phyloP scores from a whole-genome alignment of 306 rosid genomes.

The Vigna hirtella region DNA sequence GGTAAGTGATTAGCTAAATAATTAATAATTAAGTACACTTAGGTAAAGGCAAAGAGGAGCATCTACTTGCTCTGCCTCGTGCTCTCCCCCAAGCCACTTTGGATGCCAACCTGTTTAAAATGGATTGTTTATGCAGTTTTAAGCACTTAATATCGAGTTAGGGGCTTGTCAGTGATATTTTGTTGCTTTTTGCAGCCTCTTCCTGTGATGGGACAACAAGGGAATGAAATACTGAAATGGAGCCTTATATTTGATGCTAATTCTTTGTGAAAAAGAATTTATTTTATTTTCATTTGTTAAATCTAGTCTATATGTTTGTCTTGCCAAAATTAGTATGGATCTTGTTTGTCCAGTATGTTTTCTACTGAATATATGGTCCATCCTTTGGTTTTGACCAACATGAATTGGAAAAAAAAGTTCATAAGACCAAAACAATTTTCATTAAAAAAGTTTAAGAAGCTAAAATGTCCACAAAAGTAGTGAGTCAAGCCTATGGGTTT shows the following conservation, averaged over 20 bases:
- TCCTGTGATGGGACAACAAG: background rate
- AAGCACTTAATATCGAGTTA: slow-evolving; percentile 51
- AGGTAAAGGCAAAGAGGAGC: slow-evolving; percentile 53
- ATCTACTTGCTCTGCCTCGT: slow-evolving; percentile 74
- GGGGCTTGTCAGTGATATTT: slow-evolving; percentile 44
- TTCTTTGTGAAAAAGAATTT: too few relatives aligned
- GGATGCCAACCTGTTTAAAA: slow-evolving; percentile 54
- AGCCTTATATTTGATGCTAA: slow-evolving; percentile 1
- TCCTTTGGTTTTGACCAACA: too few relatives aligned
- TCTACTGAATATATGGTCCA: too few relatives aligned
- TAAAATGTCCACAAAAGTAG: too few relatives aligned
- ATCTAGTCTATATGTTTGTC: too few relatives aligned
- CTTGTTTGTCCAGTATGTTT: too few relatives aligned
- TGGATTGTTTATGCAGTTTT: slow-evolving; percentile 42
- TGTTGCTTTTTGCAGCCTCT: slow-evolving; percentile 35
- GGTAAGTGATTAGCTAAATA: slow-evolving; percentile 41
- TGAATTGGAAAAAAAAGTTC: too few relatives aligned
- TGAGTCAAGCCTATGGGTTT: too few relatives aligned
- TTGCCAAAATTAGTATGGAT: too few relatives aligned
- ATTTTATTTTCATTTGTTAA: too few relatives aligned
- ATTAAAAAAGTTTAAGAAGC: too few relatives aligned
- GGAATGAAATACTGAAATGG: background rate
- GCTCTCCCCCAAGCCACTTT: slow-evolving; percentile 63
- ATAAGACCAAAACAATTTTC: too few relatives aligned
- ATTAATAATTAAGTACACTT: slow-evolving; percentile 39